These are phyloP conservation scores for Massariosphaeria phaeospora DNA, from an alignment of 495 filamentous ascomycete species.

Conservation along the genomic window DNA sequence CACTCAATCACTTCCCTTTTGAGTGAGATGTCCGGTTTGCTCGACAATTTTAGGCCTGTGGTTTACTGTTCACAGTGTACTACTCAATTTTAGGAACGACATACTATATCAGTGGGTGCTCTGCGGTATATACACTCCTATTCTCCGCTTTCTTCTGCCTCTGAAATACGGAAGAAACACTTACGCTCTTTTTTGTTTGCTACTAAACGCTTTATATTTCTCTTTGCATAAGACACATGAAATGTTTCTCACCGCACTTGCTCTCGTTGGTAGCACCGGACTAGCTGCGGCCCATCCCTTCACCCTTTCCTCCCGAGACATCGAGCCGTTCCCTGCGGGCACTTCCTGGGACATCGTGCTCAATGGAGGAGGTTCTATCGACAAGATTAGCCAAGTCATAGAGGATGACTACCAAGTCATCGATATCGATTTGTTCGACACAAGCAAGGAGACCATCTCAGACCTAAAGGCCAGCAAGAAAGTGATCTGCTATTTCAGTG, in stretches of 20 bases:
- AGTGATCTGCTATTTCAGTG: constrained; percentile 75
- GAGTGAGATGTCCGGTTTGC: no score
- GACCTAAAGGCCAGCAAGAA: constrained; percentile 48
- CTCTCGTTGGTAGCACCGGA: constrained; percentile 2
- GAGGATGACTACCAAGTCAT: constrained; percentile 46
- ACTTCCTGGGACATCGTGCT: constrained; percentile 36
- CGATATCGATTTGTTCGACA: constrained; percentile 61
- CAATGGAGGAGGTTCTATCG: constrained; percentile 45
- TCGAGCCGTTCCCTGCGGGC: constrained; percentile 26
- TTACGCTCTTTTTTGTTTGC: no score
- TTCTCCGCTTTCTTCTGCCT: no score
- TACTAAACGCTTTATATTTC: no score
- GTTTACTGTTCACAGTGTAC: no score
- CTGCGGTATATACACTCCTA: no score
- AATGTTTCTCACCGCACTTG: constrained; percentile 19
- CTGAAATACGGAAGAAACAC: no score
- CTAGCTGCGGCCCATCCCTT: constrained; percentile 9
- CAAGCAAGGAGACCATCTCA: constrained; percentile 43
- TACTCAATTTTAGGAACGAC: no score
- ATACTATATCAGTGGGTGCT: no score
- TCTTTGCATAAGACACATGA: no score
- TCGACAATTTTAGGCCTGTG: no score
- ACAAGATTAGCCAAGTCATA: constrained; percentile 33
- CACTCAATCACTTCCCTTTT: no score
- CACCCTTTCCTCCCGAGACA: constrained; percentile 2